Evolutionary conservation across 108 stramenopile genomes (phyloP), one percentile per base, ranked within the genome.

Genomic region (Hondaea fermentalgiana): DNA sequence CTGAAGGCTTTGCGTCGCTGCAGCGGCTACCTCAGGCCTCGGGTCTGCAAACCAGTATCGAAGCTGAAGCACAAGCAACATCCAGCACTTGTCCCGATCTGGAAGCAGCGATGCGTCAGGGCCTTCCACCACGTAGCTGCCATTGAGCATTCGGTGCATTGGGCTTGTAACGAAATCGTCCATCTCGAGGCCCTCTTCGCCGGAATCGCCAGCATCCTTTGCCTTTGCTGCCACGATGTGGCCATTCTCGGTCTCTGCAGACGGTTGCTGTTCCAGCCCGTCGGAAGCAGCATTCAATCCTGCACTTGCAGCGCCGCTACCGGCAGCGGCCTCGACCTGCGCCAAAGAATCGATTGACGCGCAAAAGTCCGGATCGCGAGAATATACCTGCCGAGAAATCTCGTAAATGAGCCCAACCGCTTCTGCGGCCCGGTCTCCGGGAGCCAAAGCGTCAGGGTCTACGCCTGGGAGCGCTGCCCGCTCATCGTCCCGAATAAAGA

Each of bases 401-500:
- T 83, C 76, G 28, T 53, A 83, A 23, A 83, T 83, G 5, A 83
- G 76, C 17, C 51, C 25, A 6, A 83, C 76, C 19, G 49, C 76
- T 53, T 83, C 76, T 2, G 76, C 76, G 51, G 49, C 76, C 14
- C 76, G 76, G 16, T 69, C 64, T 8, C 23, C 51, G 0, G 76
- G 25, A 0, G 76, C 49, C 76, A 6, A 6, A 23, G 51, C 51
- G 8, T 8, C 49, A 35, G 76, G 51, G 0, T 12, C 76, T 4
- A 47, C 49, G 3, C 25, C 25, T 16, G 76, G 49, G 0, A 83
- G 76, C 10, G 76, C 76, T 0, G 49, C 76, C 6, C 51, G 45
- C 45, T 83, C 76, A 35, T 83, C 76, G 3, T 83, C 3, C 10
- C 76, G 76, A 83, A 83, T 83, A 83, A 83, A 83, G 25, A 83